Base-by-base conservation (phyloP, 352 stramenopile genomes). In the Elongisporangium undulatum region DNA sequence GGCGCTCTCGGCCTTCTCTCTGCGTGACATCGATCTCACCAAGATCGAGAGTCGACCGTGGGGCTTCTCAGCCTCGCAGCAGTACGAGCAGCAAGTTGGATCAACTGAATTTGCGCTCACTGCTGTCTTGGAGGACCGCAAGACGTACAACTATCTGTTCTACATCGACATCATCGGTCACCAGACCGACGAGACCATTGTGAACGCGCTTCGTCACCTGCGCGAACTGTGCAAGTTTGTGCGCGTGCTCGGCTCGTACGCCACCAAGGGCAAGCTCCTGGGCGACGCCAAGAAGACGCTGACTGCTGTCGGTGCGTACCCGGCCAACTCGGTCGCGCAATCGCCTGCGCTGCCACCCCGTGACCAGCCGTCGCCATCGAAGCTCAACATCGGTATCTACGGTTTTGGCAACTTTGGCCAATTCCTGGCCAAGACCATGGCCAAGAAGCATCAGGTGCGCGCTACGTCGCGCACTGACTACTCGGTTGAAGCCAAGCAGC, bases 361-460 rank as follows among this genome's bases (percentile, higher is more conserved):
- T 15, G 52, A 72, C 38, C 39, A 68, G n/a, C 51, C 60, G 3
- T 56, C 74, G 9, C 49, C 55, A 0, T 49, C 65, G 57, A 87
- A 90, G 2, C 80, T 99, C 34, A 97, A 87, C 51, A 98, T 99
- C 63, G 97, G 96, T 34, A 91, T 99, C 48, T 89, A 99, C 56
- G 96, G 96, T 4, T 99, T 99, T 67, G 94, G 97, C 45, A 95
- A 98, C 67, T 99, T 99, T 72, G 97, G 96, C 26, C 97, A 99
- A 79, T 99, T 99, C 75, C 91, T 99, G 59, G 89, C 90, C n/a
- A 94, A 94, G 78, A 97, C 87, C 9, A 98, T 99, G 72, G 66
- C 82, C 39, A 97, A 97, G 71, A 87, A 96, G 61, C 90, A 96
- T 58, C 71, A 79, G 1, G 89, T 98, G 45, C 85, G 96, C 5